Conservation (phyloP, 2,329 filamentous ascomycete genomes). For the Fusarium veterinarium region DNA sequence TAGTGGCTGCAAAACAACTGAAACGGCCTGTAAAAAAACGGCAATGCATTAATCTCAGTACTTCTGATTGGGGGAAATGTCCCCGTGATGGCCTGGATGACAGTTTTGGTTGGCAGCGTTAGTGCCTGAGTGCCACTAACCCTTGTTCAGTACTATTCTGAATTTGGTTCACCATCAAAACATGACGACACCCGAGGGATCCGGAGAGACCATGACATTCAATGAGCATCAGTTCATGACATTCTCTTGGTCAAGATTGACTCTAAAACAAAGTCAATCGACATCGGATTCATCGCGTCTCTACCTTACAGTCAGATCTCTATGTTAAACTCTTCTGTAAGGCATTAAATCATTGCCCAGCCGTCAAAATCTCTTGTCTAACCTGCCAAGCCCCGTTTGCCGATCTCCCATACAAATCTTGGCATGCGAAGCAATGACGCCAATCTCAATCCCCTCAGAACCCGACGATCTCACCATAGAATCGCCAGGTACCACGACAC, state of each 20-base stretch:
- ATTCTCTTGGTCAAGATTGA: not conserved
- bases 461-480: not conserved
- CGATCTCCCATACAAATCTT: constrained; percentile 19
- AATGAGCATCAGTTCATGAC: not conserved
- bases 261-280: not conserved
- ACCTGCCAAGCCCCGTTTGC: constrained; percentile 20
- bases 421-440: constrained; percentile 23
- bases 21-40: not conserved
- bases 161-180: not conserved
- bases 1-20: not conserved
- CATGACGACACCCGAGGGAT: constrained; percentile 34
- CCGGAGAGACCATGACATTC: not conserved
- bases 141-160: constrained; percentile 2
- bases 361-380: not conserved
- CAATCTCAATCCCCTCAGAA: not conserved
- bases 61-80: constrained; percentile 5
- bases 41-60: too few relatives aligned
- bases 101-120: not conserved
- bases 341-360: not conserved
- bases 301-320: not conserved
- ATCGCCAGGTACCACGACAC: not conserved
- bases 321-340: not conserved
- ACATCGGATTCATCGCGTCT: accelerated
- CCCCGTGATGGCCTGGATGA: not conserved
- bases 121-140: not conserved